Base-by-base conservation (phyloP, 2,329 filamentous ascomycete species). In the Clarireedia sp. region DNA sequence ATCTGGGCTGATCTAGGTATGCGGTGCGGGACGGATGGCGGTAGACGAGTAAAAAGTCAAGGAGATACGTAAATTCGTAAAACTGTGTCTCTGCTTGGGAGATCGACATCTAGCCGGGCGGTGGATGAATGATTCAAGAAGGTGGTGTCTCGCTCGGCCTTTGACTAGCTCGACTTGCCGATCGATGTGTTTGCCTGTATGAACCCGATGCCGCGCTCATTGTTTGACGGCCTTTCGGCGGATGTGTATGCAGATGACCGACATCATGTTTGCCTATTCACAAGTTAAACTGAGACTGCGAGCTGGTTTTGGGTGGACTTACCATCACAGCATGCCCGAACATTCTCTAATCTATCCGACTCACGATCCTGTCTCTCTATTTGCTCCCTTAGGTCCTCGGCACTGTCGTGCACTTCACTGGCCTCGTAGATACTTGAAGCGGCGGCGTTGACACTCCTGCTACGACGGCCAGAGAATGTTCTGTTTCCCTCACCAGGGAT, bases 281-380 rank as follows among this genome's bases (percentile, higher is more conserved):
- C n/a, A 43, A 14, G 50, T 66, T 62, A 71, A 65, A 48, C 38
- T 3, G 33, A 29, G 17, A 24, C 12, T 6, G 33, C 26, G 12
- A 17, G n/a, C 24, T 5, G 40, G 17, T 10, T 45, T 23, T 51
- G 12, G 23, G 36, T 16, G n/a, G 21, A 75, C 86, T 81, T 79
- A 92, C 91, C 94, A 80, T 97, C 94, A 72, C 94, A 99, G 74
- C 94, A 99, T 57, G 92, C 91, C 68, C 94, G 80, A 61, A 99
- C 94, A 70, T 99, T 96, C 77, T 97, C 92, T 65, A 97, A 78
- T 59, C 85, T 80, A 67, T 91, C 88, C 24, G 85, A 77, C 62
- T 91, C 87, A 53, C 83, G 77, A 65, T 92, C 86, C 67, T 90
- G 85, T 60, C 81, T 78, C 72, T 92, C 88, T 64, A 92, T 89